Evolutionary conservation across 345 rosid species (phyloP), one percentile per base, ranked within the genome.

Genomic region (Sapria himalayana): DNA sequence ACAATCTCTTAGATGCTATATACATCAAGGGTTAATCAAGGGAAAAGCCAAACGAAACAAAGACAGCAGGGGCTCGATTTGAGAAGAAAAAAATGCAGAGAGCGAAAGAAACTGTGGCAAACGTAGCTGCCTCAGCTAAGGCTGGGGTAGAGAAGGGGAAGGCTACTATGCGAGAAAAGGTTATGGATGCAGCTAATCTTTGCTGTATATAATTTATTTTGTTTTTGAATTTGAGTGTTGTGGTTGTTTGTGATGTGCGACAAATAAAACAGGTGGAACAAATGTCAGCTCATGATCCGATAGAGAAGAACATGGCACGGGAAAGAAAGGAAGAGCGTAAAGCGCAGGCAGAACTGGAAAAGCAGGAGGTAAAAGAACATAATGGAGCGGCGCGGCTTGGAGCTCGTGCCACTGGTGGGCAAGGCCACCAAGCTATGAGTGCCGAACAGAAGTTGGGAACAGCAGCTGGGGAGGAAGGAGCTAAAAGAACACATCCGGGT

Each of bases 61-160:
- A 14, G 21, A 12, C 25, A 13, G 22, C 34, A 9, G 12, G 5
- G 14, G n/a, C n/a, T n/a, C n/a, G n/a, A n/a, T n/a, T n/a, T n/a
- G 6, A 18, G 21, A 42, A 2, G 25, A 14, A 33, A 39, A 57
- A 58, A 33, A 73, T 73, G 72, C 61, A 73, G 49, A 13, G 77
- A 1, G 16, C 48, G 33, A 81, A 68, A 57, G 85, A 81, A 62
- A 51, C 68, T 9, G 82, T 67, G 14, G 51, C 78, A 32, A 72
- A 86, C 59, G 8, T 60, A 3, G 73, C 73, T 12, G 97, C 98
- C 63, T 76, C 94, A 3, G 81, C 98, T 20, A 69, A 55, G 55
- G 52, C 91, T 50, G 93, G 78, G 39, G 49, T 65, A 76, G 94
- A 76, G 53, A 86, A 81, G 52, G 59, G 76, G 59, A 76, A 68